Base-by-base conservation (phyloP, 768 basidiomycete genomes). In the Termitomyces sp. region DNA sequence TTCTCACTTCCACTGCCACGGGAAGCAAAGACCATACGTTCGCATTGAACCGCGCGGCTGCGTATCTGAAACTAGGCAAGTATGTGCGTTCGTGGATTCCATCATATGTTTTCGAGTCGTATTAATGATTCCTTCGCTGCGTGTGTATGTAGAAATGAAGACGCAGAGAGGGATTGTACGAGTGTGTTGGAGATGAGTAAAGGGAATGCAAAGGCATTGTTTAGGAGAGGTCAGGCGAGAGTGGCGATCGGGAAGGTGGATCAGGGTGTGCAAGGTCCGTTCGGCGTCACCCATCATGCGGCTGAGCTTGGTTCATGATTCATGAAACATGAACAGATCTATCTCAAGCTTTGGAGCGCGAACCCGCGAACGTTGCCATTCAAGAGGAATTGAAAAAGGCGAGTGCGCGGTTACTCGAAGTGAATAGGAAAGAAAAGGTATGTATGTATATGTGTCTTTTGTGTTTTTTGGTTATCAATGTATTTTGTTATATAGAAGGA, bases 51-150 rank as follows among this genome's bases (percentile, higher is more conserved):
- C 83, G 95, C 43, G 90, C 93, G 3, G 89, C 91, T 35, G 91
- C 93, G 26, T 95, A 95, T 74, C 79, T 98, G 58, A 95, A 93
- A 78, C 81, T 96, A 74, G 86, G 84, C 81, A 97, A 96, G 93
- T 93, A 77, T 10, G 30, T 32, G 10, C 30, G 1, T 32, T 9
- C 30, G 9, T 32, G 2, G 30, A n/a, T n/a, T n/a, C n/a, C n/a
- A n/a, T n/a, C n/a, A n/a, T n/a, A n/a, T n/a, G n/a, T n/a, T n/a
- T n/a, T n/a, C n/a, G n/a, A n/a, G n/a, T n/a, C n/a, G n/a, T n/a
- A n/a, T n/a, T n/a, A n/a, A n/a, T n/a, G n/a, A n/a, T n/a, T n/a
- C n/a, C n/a, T n/a, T n/a, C n/a, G n/a, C n/a, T n/a, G n/a, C n/a
- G n/a, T n/a, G n/a, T n/a, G n/a, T n/a, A n/a, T 53, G 5, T 55